Evolutionary conservation across 352 stramenopile species (phyloP), one percentile per base, ranked within the genome.

Genomic region (Plasmopara halstedii): DNA sequence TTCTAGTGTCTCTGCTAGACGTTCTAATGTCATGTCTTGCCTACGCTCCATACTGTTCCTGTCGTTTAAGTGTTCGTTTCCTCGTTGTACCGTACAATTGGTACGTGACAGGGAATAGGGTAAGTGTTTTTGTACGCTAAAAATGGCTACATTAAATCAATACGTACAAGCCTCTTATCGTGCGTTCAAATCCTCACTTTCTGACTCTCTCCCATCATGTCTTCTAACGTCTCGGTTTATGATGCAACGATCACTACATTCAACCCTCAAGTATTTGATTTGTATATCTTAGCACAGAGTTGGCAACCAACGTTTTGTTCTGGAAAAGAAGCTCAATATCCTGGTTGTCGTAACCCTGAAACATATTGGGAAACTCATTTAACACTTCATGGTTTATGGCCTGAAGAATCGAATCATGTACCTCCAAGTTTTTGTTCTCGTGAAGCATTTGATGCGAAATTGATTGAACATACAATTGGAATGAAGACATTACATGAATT

Each of bases 261-360:
- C 2, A 27, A 11, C 7, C 26, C 4, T 27, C 49, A 0, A 47
- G 45, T 29, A 27, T 93, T 88, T 49, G 78, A 95, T 48, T 85
- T 95, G 31, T 96, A 95, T 65, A 83, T 96, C 35, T 71, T 96
- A 40, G 85, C 86, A 38, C 83, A 94, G 62, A 94, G 80, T 56
- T 96, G 86, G 86, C 85, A 94, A 49, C 72, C 86, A 7, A 52
- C 85, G 47, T 96, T 94, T 54, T 96, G 84, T 59, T 39, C 53
- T 26, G 55, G 71, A 49, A 83, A 88, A 17, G 47, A 66, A 35
- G 26, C 43, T 19, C 23, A 73, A 45, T 90, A 77, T 42, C 78
- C 79, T 1, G 85, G 85, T 45, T 96, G 85, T 67, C 43, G 49
- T 0, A 34, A 23, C 1, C 86, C 85, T 5, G 58, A 82, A 23